A percentile compares a stretch with the other conserved stretches of the same genome.
These are phyloP conservation scores for Xerocomus potaroensis DNA, from an alignment of 768 basidiomycete genomes.

Conservation along the genomic window DNA sequence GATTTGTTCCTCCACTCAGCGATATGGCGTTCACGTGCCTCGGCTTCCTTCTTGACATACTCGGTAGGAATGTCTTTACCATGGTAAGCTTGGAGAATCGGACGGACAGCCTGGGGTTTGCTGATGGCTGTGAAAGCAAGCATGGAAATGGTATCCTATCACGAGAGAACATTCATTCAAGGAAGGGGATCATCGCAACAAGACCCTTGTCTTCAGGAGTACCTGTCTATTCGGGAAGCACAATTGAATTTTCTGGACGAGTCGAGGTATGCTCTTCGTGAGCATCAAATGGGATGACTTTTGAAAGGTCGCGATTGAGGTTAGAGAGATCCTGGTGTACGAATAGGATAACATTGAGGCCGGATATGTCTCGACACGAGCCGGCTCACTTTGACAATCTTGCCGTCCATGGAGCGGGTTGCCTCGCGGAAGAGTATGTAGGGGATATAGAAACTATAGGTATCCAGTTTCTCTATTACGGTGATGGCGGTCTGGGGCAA, in stretches of 20 bases:
- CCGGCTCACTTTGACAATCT: conserved; percentile 91
- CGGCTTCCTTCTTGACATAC: conserved; percentile 85
- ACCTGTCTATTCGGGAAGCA: conserved; percentile 85
- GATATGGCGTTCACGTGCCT: conserved; percentile 69
- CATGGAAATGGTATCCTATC: neutral
- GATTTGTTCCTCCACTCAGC: conserved; percentile 72
- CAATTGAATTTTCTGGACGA: conserved; percentile 86
- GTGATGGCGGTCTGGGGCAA: conserved; percentile 74
- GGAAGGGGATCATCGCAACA: conserved; percentile 92
- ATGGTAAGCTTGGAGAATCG: conserved; percentile 76
- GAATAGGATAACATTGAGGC: no score
- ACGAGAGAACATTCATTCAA: conserved; percentile 62
- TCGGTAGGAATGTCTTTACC: conserved; percentile 88
- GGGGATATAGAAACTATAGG: conserved; percentile 83
- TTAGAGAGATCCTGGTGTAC: conserved; percentile 95
- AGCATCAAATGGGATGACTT: conserved; percentile 86
- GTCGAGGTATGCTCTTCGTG: conserved; percentile 71
- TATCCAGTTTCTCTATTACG: conserved; percentile 90
- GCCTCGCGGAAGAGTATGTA: conserved; percentile 93
- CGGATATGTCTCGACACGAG: no score
- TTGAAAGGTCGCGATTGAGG: conserved; percentile 89
- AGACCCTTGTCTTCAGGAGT: conserved; percentile 71
- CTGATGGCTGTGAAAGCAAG: conserved; percentile 63
- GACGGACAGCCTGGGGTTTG: conserved; percentile 81
- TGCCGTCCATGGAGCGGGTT: conserved; percentile 77